A percentile compares a stretch with the other conserved stretches of the same genome.
These are phyloP conservation scores for Lycium barbarum DNA, from an alignment of 257 asterid genomes.

Conservation along the genomic window DNA sequence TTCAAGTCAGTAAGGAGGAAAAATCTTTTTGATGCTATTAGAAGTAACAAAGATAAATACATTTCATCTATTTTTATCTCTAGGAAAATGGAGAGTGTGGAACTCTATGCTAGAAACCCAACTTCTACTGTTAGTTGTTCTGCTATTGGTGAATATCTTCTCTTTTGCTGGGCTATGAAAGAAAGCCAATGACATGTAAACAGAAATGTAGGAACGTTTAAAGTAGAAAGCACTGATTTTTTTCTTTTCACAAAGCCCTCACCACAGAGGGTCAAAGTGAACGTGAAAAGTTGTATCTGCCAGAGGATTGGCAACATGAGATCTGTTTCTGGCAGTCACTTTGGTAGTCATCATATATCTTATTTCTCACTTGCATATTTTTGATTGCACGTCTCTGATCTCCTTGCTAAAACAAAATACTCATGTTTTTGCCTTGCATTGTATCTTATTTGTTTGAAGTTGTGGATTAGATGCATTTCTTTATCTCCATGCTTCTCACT, in stretches of 20 bases:
- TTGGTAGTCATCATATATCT: not conserved
- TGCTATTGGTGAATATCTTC: not conserved
- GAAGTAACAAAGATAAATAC: not conserved
- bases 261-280: not conserved
- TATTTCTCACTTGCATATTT: slow-evolving; percentile 21
- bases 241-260: not conserved
- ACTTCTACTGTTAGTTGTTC: not conserved
- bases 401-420: not conserved
- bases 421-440: slow-evolving; percentile 9
- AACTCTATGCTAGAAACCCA: not conserved
- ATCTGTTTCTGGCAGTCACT: slow-evolving; percentile 11
- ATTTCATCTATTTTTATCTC: not conserved
- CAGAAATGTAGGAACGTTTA: slow-evolving; percentile 1
- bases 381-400: slow-evolving; percentile 1
- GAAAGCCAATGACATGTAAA: not conserved
- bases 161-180: not conserved
- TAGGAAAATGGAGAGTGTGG: not conserved
- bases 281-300: not conserved
- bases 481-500: not conserved
- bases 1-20: not conserved
- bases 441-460: not conserved
- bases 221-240: not conserved
- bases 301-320: slow-evolving; percentile 14
- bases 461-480: not conserved
- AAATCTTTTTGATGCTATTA: not conserved